Percentiles rank a stretch among this genome's conserved stretches.
These are phyloP conservation scores for Candida silvicultrix DNA, from an alignment of 805 yeast genomes.

Conservation along the genomic window DNA sequence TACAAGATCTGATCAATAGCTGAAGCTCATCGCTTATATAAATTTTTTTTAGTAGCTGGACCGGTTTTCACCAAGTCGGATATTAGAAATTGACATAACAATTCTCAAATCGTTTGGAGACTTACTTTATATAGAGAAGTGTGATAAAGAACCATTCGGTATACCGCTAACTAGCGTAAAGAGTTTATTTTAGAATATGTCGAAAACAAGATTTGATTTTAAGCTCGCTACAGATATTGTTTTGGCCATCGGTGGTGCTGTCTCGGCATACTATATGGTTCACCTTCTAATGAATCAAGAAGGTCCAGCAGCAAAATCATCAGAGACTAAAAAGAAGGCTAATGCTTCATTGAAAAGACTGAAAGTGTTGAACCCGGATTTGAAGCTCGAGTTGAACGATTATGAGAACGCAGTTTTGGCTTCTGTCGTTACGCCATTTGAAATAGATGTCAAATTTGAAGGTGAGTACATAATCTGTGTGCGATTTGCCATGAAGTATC, in stretches of 20 bases:
- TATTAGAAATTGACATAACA: neutral
- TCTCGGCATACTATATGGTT: constrained; percentile 62
- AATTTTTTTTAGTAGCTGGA: neutral
- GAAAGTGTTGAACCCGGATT: constrained; percentile 50
- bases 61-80: neutral
- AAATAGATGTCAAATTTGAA: constrained; percentile 65
- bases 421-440: constrained; percentile 78
- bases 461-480: constrained; percentile 13
- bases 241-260: constrained; percentile 54
- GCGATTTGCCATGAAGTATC: neutral
- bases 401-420: constrained; percentile 78
- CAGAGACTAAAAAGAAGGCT: constrained; percentile 58
- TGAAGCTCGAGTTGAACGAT: constrained; percentile 48
- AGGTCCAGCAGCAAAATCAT: constrained; percentile 42
- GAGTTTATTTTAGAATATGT: constrained; percentile 11
- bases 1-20: too few species aligned
- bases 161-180: neutral
- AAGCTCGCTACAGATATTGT: constrained; percentile 40
- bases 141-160: too few species aligned
- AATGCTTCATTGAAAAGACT: constrained; percentile 51
- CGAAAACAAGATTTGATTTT: constrained; percentile 28
- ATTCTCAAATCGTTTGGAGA: neutral
- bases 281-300: constrained; percentile 35
- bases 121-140: too few species aligned
- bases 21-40: constrained; percentile 1